These are phyloP conservation scores for Capniomyces stellatus DNA, from an alignment of 371 early-diverging fungal genomes.

Conservation along the genomic window DNA sequence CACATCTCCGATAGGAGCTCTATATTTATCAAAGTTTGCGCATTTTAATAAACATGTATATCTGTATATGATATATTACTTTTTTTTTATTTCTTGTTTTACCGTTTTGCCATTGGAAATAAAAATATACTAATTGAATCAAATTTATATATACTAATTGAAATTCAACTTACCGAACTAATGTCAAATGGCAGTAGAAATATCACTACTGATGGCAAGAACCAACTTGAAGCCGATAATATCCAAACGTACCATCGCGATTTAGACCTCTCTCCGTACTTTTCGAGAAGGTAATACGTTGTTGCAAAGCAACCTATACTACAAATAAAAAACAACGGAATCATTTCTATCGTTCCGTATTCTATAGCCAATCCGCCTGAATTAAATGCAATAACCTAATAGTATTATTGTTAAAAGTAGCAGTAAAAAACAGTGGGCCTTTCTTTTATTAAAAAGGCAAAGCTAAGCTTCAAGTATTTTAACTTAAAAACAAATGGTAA, in stretches of 20 bases:
- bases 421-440: too few relatives aligned
- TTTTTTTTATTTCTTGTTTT: background rate
- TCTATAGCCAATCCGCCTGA: too few relatives aligned
- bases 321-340: constrained; percentile 31
- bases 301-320: constrained; percentile 28
- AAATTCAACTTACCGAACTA: constrained; percentile 48
- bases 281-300: constrained; percentile 40
- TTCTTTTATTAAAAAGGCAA: too few relatives aligned
- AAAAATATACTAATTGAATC: constrained; percentile 1
- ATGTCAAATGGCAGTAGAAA: constrained; percentile 78
- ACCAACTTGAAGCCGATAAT: constrained; percentile 53
- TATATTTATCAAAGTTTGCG: constrained; percentile 11
- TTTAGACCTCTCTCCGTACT: constrained; percentile 47
- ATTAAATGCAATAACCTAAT: too few relatives aligned
- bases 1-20: constrained; percentile 28
- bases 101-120: too few relatives aligned
- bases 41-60: background rate
- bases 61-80: background rate
- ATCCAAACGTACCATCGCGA: constrained; percentile 52
- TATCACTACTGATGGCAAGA: constrained; percentile 75
- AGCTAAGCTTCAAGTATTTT: too few relatives aligned
- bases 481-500: too few relatives aligned
- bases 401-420: too few relatives aligned
- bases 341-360: too few relatives aligned
- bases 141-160: background rate